These are phyloP conservation scores for Celoporthe dispersa DNA, from an alignment of 2,329 filamentous ascomycete species.

Conservation along the genomic window DNA sequence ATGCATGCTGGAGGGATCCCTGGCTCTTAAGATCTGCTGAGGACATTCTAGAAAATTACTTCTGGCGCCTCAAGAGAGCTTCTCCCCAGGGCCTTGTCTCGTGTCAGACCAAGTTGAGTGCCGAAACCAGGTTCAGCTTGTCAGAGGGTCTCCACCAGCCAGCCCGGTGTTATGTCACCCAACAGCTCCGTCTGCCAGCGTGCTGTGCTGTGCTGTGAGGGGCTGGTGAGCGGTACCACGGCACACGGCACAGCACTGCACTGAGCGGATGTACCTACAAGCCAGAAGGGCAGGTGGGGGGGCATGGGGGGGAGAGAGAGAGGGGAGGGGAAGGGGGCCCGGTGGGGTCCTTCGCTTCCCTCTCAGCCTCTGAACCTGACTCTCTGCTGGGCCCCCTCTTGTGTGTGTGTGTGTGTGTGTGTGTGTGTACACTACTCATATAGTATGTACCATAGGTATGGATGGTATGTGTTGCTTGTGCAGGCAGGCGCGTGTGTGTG, in stretches of 20 bases:
- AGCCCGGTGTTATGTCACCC: not conserved
- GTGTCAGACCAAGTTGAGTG: not conserved
- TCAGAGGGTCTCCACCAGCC: not conserved
- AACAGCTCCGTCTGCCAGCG: not conserved
- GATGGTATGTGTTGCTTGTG: not conserved
- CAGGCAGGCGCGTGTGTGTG: not conserved
- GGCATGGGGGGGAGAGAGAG: not conserved
- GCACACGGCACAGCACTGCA: not conserved
- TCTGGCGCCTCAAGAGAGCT: not conserved
- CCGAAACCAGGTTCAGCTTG: slow-evolving; percentile 6
- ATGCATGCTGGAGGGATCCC: not conserved
- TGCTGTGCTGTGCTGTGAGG: not conserved
- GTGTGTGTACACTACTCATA: slow-evolving; percentile 1
- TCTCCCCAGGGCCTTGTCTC: not conserved
- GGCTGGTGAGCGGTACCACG: not conserved
- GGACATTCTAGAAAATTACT: not conserved
- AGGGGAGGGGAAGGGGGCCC: not conserved
- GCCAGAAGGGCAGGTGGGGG: not conserved
- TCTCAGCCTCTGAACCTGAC: not conserved
- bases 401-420: not conserved
- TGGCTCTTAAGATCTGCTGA: not conserved
- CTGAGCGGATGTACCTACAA: not conserved
- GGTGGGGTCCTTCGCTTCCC: not conserved
- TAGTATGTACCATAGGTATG: too few species aligned
- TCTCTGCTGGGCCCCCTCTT: not conserved